Conservation (phyloP, 495 filamentous ascomycete species). For the Penicillium odoratum region DNA sequence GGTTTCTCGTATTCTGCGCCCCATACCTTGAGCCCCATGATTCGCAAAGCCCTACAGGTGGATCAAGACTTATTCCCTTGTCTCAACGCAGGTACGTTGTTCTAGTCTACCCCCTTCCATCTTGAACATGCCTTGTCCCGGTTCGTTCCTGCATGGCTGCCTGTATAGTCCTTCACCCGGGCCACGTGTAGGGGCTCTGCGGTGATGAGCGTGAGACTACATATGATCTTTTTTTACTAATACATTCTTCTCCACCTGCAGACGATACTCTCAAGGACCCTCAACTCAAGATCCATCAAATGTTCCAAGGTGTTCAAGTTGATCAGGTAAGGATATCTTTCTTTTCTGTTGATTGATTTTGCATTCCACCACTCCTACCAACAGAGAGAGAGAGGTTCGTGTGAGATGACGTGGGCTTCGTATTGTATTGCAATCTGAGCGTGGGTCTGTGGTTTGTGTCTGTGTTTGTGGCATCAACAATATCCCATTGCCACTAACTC, state of each 20-base stretch:
- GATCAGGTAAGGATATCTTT: not conserved
- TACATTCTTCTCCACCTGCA: not conserved
- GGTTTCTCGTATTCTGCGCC: constrained; percentile 8
- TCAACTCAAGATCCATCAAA: not conserved
- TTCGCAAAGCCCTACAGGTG: constrained; percentile 18
- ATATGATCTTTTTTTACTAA: not conserved
- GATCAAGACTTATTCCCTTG: constrained; percentile 17
- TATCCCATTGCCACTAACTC: constrained; percentile 8
- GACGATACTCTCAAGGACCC: not conserved
- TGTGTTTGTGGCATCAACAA: no score
- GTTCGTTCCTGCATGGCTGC: constrained; percentile 26
- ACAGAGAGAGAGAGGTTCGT: not conserved
- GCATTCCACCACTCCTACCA: not conserved
- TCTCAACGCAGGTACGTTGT: constrained; percentile 20
- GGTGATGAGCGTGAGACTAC: constrained; percentile 7
- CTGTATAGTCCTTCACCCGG: constrained; percentile 3
- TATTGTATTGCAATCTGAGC: constrained; percentile 5
- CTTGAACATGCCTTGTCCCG: not conserved
- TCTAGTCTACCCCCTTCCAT: not conserved
- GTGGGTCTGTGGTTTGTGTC: not conserved
- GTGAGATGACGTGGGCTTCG: constrained; percentile 5
- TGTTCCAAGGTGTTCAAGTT: not conserved
- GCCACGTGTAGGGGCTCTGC: constrained; percentile 28
- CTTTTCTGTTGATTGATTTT: not conserved
- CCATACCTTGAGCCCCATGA: constrained; percentile 18